Percentiles rank a stretch among this genome's conserved stretches.
phyloP scores from a whole-genome alignment of 1,139 yeast species.

The Debaryomycetaceae sp. region DNA sequence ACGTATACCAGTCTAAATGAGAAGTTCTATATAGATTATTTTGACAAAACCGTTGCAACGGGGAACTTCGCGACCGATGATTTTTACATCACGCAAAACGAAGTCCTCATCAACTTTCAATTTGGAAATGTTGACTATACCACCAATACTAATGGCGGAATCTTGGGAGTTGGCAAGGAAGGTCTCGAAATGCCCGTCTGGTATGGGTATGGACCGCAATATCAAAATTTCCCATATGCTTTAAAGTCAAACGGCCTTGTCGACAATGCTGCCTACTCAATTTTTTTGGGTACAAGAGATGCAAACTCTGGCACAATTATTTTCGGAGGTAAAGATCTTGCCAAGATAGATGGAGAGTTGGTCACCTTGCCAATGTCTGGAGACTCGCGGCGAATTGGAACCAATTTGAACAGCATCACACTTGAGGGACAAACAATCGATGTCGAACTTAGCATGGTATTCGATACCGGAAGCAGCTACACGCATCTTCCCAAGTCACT shows the following conservation, averaged over 20 bases:
- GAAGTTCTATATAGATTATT: slow-evolving; percentile 12
- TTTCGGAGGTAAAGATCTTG: slow-evolving; percentile 21
- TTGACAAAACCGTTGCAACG: slow-evolving; percentile 4
- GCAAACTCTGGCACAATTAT: slow-evolving; percentile 15
- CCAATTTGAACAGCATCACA: slow-evolving; percentile 7
- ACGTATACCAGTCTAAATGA: slow-evolving; percentile 1
- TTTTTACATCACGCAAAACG: too few species aligned
- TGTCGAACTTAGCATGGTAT: slow-evolving; percentile 20
- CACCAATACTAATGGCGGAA: slow-evolving; percentile 10
- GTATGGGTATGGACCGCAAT: slow-evolving; percentile 6
- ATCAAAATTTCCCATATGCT: slow-evolving; percentile 18
- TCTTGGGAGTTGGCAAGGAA: slow-evolving; percentile 17
- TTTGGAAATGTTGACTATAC: slow-evolving; percentile 15
- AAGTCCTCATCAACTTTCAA: slow-evolving; percentile 8
- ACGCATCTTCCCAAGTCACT: slow-evolving; percentile 18
- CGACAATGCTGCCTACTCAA: slow-evolving; percentile 17
- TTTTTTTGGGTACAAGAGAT: slow-evolving; percentile 15
- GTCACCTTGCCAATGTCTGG: slow-evolving; percentile 9
- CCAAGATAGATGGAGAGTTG: slow-evolving; percentile 17
- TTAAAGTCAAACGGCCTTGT: slow-evolving; percentile 20
- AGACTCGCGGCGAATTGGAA: slow-evolving; percentile 7
- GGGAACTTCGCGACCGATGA: slow-evolving; percentile 6
- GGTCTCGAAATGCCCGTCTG: slow-evolving; percentile 10
- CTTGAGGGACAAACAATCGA: slow-evolving; percentile 8
- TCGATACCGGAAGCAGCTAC: slow-evolving; percentile 41